Percentiles rank a stretch among this genome's conserved stretches.
phyloP scores from a whole-genome alignment of 2,329 filamentous ascomycete species.

The Verticillium tricorpus region DNA sequence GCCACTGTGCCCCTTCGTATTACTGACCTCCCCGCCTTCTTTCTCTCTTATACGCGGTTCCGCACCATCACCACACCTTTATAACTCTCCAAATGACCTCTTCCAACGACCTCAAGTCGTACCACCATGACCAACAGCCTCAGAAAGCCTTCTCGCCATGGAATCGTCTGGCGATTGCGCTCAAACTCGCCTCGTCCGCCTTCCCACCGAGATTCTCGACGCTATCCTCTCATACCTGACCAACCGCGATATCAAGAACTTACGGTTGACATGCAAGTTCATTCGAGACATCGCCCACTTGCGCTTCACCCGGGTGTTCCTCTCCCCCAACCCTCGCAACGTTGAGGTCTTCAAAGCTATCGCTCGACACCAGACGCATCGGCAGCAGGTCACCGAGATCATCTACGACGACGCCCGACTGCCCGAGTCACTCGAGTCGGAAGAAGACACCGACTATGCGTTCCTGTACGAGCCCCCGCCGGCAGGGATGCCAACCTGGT shows the following conservation, averaged over 20 bases:
- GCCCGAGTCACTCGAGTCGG: too few relatives aligned
- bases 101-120: too few relatives aligned
- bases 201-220: background rate
- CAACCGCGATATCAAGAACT: slow-evolving; percentile 2
- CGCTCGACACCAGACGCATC: slow-evolving; percentile 27
- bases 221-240: background rate
- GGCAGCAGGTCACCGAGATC: slow-evolving; percentile 27
- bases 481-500: background rate
- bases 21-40: too few relatives aligned
- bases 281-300: background rate
- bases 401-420: slow-evolving; percentile 30
- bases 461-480: background rate
- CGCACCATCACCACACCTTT: too few relatives aligned
- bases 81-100: too few relatives aligned
- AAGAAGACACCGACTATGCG: background rate
- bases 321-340: slow-evolving; percentile 33
- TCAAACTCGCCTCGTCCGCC: background rate
- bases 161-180: too few relatives aligned
- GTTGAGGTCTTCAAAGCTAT: slow-evolving; percentile 29
- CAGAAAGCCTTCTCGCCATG: too few relatives aligned
- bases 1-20: too few relatives aligned
- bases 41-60: too few relatives aligned
- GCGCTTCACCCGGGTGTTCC: slow-evolving; percentile 24
- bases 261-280: slow-evolving; percentile 3
- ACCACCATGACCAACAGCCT: too few relatives aligned